Base-by-base conservation (phyloP, 805 yeast species). In the Wickerhamomyces chaumierensis region DNA sequence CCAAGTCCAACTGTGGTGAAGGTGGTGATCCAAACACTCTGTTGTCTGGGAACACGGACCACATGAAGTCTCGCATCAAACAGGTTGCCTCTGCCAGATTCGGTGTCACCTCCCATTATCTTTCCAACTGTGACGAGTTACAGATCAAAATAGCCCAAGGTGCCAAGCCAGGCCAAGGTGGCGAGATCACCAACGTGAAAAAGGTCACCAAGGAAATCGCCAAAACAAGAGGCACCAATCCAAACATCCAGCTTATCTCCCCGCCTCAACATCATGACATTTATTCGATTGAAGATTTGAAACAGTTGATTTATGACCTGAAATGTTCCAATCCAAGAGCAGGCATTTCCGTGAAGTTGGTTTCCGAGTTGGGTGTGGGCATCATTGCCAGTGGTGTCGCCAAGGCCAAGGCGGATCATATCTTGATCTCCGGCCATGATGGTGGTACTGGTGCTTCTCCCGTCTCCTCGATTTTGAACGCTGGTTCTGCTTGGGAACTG, bases 391-490 rank as follows among this genome's bases (percentile, higher is more conserved):
- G 96, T 34, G 98, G 98, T 73, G 98, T 90, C 21, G 97, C 97
- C 43, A 90, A 90, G 66, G 98, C 98, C 16, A 94, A 92, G 58
- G 96, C 97, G 13, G 97, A 92, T 58, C 95, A 90, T 58, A 82
- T 90, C 54, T 72, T 90, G 57, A 84, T 90, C 47, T 84, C 96
- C 43, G 97, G 97, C 55, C 96, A 94, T 57, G 97, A 90, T 63
- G 98, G 98, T 75, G 98, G 98, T 69, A 90, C 98, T 42, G 98
- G 98, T 78, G 98, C 98, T 42, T 90, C 96, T 43, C 77, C 94
- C 61, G 85, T 94, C 86, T 88, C 96, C 17, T 92, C 95, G 59
- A 87, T 90, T 59, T 88, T 88, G 61, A 80, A 88, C 58, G 96
- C 98, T 42, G 97, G 98, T 63, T 72, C 90, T 48, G 97, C 98